phyloP scores from a whole-genome alignment of 192 early-diverging fungal genomes.

The Coemansia sp. region DNA sequence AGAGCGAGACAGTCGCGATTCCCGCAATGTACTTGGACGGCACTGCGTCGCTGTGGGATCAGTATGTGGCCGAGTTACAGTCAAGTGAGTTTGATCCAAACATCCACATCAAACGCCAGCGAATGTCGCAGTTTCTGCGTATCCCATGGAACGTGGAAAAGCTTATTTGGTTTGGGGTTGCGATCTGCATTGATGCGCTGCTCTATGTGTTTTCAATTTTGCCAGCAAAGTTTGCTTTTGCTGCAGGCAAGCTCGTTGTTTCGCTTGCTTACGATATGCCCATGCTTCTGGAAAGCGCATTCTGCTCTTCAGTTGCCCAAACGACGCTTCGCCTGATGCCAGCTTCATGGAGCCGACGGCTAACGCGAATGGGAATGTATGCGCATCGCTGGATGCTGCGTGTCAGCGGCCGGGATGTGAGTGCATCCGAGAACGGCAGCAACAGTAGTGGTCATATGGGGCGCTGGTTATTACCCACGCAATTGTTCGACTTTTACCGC shows the following conservation, averaged over 20 bases:
- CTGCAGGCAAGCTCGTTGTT: slow-evolving; percentile 42
- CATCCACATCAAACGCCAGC: slow-evolving; percentile 83
- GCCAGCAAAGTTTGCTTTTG: slow-evolving; percentile 79
- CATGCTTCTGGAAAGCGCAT: slow-evolving; percentile 4
- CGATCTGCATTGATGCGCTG: slow-evolving; percentile 94
- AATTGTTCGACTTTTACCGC: slow-evolving; percentile 90
- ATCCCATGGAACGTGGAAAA: slow-evolving; percentile 91
- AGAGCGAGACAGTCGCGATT: slow-evolving; percentile 25
- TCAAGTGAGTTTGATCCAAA: slow-evolving; percentile 65
- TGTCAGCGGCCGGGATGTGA: slow-evolving; percentile 15
- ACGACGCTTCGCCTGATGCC: slow-evolving; percentile 16
- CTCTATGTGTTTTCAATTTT: slow-evolving; percentile 93
- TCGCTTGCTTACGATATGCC: slow-evolving; percentile 25
- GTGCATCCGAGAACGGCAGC: background rate
- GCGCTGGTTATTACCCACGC: slow-evolving; percentile 69
- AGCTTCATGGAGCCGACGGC: slow-evolving; percentile 19
- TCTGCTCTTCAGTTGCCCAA: slow-evolving; percentile 12
- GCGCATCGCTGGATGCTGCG: slow-evolving; percentile 2
- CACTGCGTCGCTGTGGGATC: slow-evolving; percentile 51
- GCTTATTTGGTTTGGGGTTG: slow-evolving; percentile 87
- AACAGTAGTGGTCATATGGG: slow-evolving; percentile 17
- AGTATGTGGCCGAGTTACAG: slow-evolving; percentile 51
- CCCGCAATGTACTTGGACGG: slow-evolving; percentile 51
- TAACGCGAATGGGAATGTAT: slow-evolving; percentile 11
- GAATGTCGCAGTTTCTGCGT: slow-evolving; percentile 82